Percentiles rank a stretch among this genome's conserved stretches.
Evolutionary conservation across 495 filamentous ascomycete genomes (phyloP).

Genomic region (Penicillium angulare): DNA sequence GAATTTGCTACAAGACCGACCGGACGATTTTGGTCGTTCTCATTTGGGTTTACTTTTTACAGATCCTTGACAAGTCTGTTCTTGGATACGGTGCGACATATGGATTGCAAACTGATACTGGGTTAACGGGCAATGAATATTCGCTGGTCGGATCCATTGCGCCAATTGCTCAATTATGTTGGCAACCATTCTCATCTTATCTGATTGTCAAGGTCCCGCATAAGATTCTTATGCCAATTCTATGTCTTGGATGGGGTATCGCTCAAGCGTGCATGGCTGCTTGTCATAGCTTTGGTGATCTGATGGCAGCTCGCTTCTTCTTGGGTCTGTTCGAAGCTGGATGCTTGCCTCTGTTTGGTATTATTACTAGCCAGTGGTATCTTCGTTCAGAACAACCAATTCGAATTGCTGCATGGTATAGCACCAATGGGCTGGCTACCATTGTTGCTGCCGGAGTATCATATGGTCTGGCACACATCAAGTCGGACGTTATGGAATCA

Average conservation of each 20-base stretch:
- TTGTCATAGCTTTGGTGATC: slow-evolving; percentile 35
- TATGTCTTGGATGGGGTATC: slow-evolving; percentile 56
- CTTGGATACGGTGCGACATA: slow-evolving; percentile 64
- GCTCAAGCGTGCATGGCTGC: slow-evolving; percentile 47
- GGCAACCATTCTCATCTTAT: slow-evolving; percentile 64
- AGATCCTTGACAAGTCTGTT: slow-evolving; percentile 65
- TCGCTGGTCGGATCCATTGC: slow-evolving; percentile 61
- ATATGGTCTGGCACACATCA: slow-evolving; percentile 55
- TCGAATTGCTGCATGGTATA: slow-evolving; percentile 50
- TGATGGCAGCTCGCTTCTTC: slow-evolving; percentile 50
- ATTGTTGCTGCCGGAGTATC: slow-evolving; percentile 46
- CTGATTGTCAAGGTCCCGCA: slow-evolving; percentile 66
- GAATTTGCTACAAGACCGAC: slow-evolving; percentile 62
- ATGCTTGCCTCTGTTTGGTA: slow-evolving; percentile 57
- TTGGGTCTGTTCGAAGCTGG: slow-evolving; percentile 53
- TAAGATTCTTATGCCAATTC: slow-evolving; percentile 58
- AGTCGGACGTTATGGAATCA: slow-evolving; percentile 46
- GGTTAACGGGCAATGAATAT: slow-evolving; percentile 58
- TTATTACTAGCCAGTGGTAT: slow-evolving; percentile 52
- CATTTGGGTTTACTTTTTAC: slow-evolving; percentile 63
- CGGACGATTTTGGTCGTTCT: slow-evolving; percentile 55
- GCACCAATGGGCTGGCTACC: slow-evolving; percentile 49
- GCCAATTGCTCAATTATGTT: slow-evolving; percentile 62
- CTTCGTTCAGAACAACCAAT: slow-evolving; percentile 49
- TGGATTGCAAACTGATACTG: slow-evolving; percentile 54